Evolutionary conservation across 2,329 filamentous ascomycete genomes (phyloP).

Genomic region (Shiraia sp.): DNA sequence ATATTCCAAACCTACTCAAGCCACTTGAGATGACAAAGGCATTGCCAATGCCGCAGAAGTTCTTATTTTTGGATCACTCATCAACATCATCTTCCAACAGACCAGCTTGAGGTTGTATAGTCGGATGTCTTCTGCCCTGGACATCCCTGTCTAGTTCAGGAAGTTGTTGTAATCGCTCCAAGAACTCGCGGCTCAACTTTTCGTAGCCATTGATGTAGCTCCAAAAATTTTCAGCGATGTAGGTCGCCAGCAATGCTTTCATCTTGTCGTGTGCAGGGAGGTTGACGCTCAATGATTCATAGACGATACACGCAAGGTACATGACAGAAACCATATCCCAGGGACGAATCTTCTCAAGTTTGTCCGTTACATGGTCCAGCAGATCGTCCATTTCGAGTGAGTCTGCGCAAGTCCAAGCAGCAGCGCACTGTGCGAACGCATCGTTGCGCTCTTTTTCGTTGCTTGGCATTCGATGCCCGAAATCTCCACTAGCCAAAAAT

Average conservation of each 20-base stretch:
- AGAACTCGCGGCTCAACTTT: conserved; percentile 10
- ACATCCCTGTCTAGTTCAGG: conserved; percentile 24
- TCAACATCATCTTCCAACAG: not conserved
- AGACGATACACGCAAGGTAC: conserved; percentile 19
- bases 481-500: conserved; percentile 26
- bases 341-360: conserved; percentile 12
- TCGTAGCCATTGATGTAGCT: conserved; percentile 13
- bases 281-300: conserved; percentile 1
- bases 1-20: no score
- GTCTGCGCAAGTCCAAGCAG: conserved; percentile 27
- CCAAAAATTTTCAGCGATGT: conserved; percentile 26
- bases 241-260: conserved; percentile 17
- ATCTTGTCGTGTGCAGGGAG: conserved; percentile 12
- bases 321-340: conserved; percentile 15
- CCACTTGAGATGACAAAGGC: no score
- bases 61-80: not conserved
- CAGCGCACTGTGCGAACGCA: conserved; percentile 20
- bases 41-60: no score
- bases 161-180: conserved; percentile 9
- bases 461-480: conserved; percentile 19
- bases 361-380: conserved; percentile 27
- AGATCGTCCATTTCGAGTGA: conserved; percentile 30
- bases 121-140: conserved; percentile 3
- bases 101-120: not conserved
- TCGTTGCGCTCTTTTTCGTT: conserved; percentile 12